Base-by-base conservation (phyloP, 2,329 filamentous ascomycete species). In the Magnaporthales sp. region DNA sequence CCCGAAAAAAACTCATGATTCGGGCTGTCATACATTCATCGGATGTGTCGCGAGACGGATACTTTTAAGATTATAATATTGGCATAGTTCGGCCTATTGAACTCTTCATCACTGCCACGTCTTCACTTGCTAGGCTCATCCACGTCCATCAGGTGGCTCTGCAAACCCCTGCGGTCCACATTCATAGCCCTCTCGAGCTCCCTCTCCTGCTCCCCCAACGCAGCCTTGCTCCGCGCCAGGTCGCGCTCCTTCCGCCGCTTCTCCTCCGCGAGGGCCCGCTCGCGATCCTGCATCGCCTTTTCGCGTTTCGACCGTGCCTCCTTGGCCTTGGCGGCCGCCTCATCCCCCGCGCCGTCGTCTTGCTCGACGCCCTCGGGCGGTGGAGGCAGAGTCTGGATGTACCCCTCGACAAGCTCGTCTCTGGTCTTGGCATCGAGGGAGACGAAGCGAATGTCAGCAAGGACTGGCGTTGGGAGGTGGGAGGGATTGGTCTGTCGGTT, bases 121-220 rank as follows among this genome's bases (percentile, higher is more conserved):
- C 15, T 46, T 46, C 56, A 61, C 22, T 61, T 29, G 56, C 13
- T 22, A 61, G 56, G 24, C 22, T 61, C 27, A 26, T 61, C 56
- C 6, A 61, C 24, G 15, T 65, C 63, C 65, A 51, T 61, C 38
- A 91, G 72, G 73, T 91, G 88, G 27, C 83, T 84, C 72, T 86
- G 84, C 70, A 92, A 69, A 0, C 89, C 90, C 68, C 83, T 85
- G 75, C 89, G 91, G 0, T 84, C 83, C 13, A 92, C 83, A 67
- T 83, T 83, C 87, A 91, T 89, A 0, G 90, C 90, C 69, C 81
- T 79, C 72, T 90, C 84, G 66, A 92, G 77, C 72, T 91, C 88
- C 69, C 82, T 80, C 76, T 92, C 89, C 70, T 89, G 88, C 67
- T 91, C 88, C 46, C 86, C 78, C 64, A 92, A 71, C 61, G 83